Conservation (phyloP, 768 basidiomycete genomes). For the Porpolomopsis calyptriformis region DNA sequence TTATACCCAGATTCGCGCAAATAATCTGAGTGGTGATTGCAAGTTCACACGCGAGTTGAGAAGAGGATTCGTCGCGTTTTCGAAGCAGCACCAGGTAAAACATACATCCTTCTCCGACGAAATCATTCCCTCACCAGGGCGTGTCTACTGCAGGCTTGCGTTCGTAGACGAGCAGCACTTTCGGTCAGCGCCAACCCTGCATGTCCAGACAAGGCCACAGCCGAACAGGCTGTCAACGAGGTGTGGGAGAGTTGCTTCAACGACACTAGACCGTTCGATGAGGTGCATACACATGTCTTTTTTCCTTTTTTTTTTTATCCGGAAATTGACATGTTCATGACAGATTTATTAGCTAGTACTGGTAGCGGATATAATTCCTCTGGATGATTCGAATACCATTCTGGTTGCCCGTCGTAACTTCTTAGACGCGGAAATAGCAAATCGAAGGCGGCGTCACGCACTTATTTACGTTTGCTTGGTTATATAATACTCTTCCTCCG, state of each 20-base stretch:
- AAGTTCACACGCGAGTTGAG: slow-evolving; percentile 71
- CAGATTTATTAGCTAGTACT: slow-evolving; percentile 14
- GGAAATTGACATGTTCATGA: not conserved
- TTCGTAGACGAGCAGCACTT: slow-evolving; percentile 73
- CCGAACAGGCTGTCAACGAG: slow-evolving; percentile 87
- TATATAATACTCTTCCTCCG: not conserved
- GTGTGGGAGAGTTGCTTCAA: slow-evolving; percentile 96
- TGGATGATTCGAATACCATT: too few species aligned
- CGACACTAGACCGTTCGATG: slow-evolving; percentile 95
- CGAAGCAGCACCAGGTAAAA: slow-evolving; percentile 87
- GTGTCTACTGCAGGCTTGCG: slow-evolving; percentile 55
- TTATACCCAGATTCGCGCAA: slow-evolving; percentile 74
- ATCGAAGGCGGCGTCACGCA: too few species aligned
- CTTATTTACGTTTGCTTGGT: not conserved
- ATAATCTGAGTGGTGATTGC: slow-evolving; percentile 90
- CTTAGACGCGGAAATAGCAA: not conserved
- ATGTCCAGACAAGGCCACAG: slow-evolving; percentile 65
- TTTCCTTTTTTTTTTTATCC: not conserved
- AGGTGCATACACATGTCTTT: slow-evolving; percentile 51
- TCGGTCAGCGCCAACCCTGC: slow-evolving; percentile 75
- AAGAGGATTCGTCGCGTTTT: slow-evolving; percentile 67
- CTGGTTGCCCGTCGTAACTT: not conserved
- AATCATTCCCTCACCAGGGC: slow-evolving; percentile 6
- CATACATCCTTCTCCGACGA: slow-evolving; percentile 7
- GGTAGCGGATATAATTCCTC: not conserved